phyloP scores from a whole-genome alignment of 768 basidiomycete genomes.

The Pisolithus tinctorius region DNA sequence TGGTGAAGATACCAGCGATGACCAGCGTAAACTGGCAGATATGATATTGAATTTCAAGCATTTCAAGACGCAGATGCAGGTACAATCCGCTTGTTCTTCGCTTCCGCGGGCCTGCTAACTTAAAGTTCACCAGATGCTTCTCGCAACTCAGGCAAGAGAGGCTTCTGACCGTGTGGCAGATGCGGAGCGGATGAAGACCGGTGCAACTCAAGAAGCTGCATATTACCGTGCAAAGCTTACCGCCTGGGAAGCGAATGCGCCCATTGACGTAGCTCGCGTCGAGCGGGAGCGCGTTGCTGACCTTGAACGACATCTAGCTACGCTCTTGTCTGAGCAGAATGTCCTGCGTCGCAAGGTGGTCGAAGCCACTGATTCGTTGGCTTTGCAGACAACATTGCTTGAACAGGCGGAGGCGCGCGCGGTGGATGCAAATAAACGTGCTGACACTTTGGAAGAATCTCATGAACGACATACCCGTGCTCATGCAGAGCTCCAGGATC shows the following conservation, averaged over 20 bases:
- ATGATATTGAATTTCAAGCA: slow-evolving; percentile 81
- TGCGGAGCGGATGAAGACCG: slow-evolving; percentile 67
- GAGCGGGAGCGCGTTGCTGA: slow-evolving; percentile 74
- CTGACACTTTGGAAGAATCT: slow-evolving; percentile 64
- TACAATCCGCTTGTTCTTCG: slow-evolving; percentile 27
- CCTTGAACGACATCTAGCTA: slow-evolving; percentile 65
- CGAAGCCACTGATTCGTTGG: slow-evolving; percentile 68
- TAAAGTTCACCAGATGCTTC: slow-evolving; percentile 42
- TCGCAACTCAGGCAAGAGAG: slow-evolving; percentile 68
- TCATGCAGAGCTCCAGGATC: slow-evolving; percentile 64
- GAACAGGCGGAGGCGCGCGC: slow-evolving; percentile 78
- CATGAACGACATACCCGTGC: slow-evolving; percentile 59
- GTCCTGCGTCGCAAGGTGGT: slow-evolving; percentile 63
- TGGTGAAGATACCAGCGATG: slow-evolving; percentile 29
- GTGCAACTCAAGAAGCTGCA: slow-evolving; percentile 88
- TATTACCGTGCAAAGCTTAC: slow-evolving; percentile 94
- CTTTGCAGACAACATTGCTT: slow-evolving; percentile 67
- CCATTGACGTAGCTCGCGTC: slow-evolving; percentile 57
- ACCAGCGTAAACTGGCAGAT: slow-evolving; percentile 53
- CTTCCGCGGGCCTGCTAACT: slow-evolving; percentile 7
- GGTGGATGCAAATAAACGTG: slow-evolving; percentile 65
- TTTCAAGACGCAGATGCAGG: slow-evolving; percentile 82
- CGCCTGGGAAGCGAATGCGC: slow-evolving; percentile 68
- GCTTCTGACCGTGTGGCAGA: slow-evolving; percentile 75
- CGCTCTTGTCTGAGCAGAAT: slow-evolving; percentile 55